Base-by-base conservation (phyloP, 345 rosid genomes). In the Lagerstroemia speciosa region DNA sequence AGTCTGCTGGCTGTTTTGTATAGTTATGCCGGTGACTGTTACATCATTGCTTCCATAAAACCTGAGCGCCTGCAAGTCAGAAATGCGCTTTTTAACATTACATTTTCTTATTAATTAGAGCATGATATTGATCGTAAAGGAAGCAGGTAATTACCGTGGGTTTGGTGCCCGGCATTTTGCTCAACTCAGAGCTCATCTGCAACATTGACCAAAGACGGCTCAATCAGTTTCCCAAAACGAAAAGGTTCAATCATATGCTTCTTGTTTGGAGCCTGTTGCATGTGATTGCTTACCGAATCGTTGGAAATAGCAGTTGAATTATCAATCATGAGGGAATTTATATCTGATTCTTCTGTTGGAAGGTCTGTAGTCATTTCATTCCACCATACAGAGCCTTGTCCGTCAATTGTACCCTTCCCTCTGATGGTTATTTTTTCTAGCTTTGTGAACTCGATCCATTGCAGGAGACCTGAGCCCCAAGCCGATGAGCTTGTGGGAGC, bases 341-440 rank as follows among this genome's bases (percentile, higher is more conserved):
- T 32, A 62, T 70, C 75, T 40, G 82, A 67, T 52, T 67, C 77
- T 30, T 75, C 79, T 36, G 70, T 68, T 15, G 82, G 75, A 69
- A 64, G 65, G 45, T 74, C 74, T 34, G 75, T 32, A 32, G 88
- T 81, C 19, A 62, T 74, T 73, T 79, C 73, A 19, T 84, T 76
- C 98, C 97, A 90, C 97, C 97, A 88, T 55, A 82, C 89, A 0
- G 92, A 84, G 71, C 98, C 96, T 77, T 73, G 84, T 31, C 98
- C 98, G 58, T 92, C 98, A n/a, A 92, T 82, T 26, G 69, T 73
- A 43, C 98, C 98, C 76, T 84, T 81, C 30, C 98, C 96, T 71
- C 24, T 77, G 36, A 92, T 62, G 61, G 87, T 83, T 74, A 92
- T 81, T 63, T 86, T 84, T 41, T 71, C 50, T 6, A 92, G 85